Percentiles rank a stretch among this genome's conserved stretches.
Conservation (phyloP, 805 yeast genomes). For the Kluyveromyces wickerhamii region DNA sequence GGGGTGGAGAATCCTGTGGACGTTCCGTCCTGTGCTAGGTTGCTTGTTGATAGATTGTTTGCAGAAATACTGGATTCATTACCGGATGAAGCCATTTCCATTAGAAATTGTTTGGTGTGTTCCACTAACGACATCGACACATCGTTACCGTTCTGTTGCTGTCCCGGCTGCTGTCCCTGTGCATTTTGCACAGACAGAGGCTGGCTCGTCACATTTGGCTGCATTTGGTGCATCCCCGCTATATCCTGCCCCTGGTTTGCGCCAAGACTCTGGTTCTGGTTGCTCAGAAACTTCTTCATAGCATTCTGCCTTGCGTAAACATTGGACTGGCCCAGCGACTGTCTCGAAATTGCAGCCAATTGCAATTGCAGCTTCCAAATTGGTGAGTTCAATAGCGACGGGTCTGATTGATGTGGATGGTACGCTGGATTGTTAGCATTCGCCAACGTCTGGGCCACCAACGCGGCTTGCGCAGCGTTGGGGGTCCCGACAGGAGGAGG, state of each 20-base stretch:
- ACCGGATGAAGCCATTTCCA: conserved; percentile 20
- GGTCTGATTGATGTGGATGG: conserved; percentile 31
- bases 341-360: conserved; percentile 27
- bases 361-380: conserved; percentile 32
- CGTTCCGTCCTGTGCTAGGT: conserved; percentile 12
- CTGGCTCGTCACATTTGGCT: conserved; percentile 1
- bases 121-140: conserved; percentile 27
- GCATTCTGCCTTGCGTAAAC: conserved; percentile 33
- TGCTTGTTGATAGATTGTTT: conserved; percentile 5
- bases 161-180: conserved; percentile 8
- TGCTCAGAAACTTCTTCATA: conserved; percentile 27
- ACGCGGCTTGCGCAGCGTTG: conserved; percentile 6
- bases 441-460: conserved; percentile 3
- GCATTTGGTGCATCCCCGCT: not conserved
- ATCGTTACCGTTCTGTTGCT: conserved; percentile 4
- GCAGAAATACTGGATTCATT: conserved; percentile 2
- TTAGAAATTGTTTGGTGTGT: conserved; percentile 25
- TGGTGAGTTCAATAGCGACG: conserved; percentile 25
- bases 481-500: conserved; percentile 10
- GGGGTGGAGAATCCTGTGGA: conserved; percentile 27
- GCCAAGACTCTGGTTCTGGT: conserved; percentile 14
- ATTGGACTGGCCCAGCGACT: conserved; percentile 30
- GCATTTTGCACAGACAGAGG: conserved; percentile 12
- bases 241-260: not conserved
- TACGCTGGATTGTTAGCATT: conserved; percentile 28